Percentiles rank a stretch among this genome's conserved stretches.
Evolutionary conservation across 2,329 filamentous ascomycete species (phyloP).

Genomic region (Ascochyta rabiei): DNA sequence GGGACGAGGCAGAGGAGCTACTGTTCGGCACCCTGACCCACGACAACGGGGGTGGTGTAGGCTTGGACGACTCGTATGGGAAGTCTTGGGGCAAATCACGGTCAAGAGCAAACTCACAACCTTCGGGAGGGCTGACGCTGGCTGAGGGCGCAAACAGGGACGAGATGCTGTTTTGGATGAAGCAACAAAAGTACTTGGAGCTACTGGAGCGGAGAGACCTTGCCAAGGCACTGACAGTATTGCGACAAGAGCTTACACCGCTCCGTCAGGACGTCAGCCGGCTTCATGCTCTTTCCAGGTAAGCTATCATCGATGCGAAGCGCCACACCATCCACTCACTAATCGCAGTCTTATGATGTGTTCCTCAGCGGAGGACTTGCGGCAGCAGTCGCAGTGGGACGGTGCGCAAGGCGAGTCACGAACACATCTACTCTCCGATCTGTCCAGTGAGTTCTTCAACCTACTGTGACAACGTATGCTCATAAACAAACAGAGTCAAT

Average conservation of each 20-base stretch:
- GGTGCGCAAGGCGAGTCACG: constrained; percentile 78
- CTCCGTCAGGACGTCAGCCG: constrained; percentile 78
- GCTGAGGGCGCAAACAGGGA: constrained; percentile 75
- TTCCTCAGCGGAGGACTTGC: constrained; percentile 75
- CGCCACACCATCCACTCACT: constrained; percentile 23
- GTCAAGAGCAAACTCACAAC: constrained; percentile 42
- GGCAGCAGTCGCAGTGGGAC: constrained; percentile 80
- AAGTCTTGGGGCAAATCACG: constrained; percentile 43
- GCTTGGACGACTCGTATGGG: constrained; percentile 40
- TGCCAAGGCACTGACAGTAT: constrained; percentile 75
- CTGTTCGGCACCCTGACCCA: constrained; percentile 64
- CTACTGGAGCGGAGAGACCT: constrained; percentile 79
- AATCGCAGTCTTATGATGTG: constrained; percentile 81
- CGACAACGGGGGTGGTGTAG: constrained; percentile 53
- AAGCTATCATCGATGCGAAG: constrained; percentile 21
- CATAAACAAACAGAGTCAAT: constrained; percentile 70
- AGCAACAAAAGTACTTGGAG: constrained; percentile 95
- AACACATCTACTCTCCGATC: constrained; percentile 73
- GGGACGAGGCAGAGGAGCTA: constrained; percentile 83
- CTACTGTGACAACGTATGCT: constrained; percentile 7
- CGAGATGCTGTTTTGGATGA: constrained; percentile 84
- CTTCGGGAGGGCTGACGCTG: constrained; percentile 68
- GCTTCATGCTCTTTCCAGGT: constrained; percentile 81
- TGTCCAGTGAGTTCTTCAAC: constrained; percentile 70
- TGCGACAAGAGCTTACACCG: constrained; percentile 86